Conservation (phyloP, 352 stramenopile genomes). For the Phytophthora palmivora region DNA sequence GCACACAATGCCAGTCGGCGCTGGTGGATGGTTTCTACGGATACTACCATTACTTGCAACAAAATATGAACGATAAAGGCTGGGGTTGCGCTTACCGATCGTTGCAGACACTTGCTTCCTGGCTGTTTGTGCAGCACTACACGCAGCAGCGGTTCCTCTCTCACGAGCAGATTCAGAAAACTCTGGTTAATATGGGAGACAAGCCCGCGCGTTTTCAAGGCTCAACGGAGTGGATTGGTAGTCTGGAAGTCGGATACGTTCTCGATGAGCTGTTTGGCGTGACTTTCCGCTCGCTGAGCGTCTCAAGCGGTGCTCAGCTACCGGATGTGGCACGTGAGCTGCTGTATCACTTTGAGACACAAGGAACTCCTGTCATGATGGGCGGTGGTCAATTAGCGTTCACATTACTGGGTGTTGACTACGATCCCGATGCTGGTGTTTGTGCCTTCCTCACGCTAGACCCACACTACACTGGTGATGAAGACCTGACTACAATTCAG, state of each 20-base stretch:
- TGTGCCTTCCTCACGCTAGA: constrained; percentile 85
- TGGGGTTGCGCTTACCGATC: constrained; percentile 91
- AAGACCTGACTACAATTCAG: constrained; percentile 78
- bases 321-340: constrained; percentile 71
- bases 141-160: constrained; percentile 48
- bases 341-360: constrained; percentile 75
- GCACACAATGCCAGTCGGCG: constrained; percentile 34
- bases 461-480: constrained; percentile 77
- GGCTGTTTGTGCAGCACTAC: constrained; percentile 77
- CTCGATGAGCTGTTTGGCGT: constrained; percentile 80
- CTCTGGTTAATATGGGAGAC: constrained; percentile 82
- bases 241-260: constrained; percentile 85
- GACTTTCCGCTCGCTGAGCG: constrained; percentile 74
- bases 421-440: constrained; percentile 61
- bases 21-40: constrained; percentile 80
- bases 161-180: constrained; percentile 81
- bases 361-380: constrained; percentile 90
- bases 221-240: constrained; percentile 86
- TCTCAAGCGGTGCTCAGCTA: constrained; percentile 62
- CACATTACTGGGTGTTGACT: constrained; percentile 83
- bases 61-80: constrained; percentile 84
- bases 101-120: constrained; percentile 87
- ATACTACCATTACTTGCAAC: constrained; percentile 90
- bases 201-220: constrained; percentile 73
- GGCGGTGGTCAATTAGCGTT: constrained; percentile 83